These are phyloP conservation scores for Tolypocladium endophyticum DNA, from an alignment of 2,329 filamentous ascomycete genomes.

Conservation along the genomic window DNA sequence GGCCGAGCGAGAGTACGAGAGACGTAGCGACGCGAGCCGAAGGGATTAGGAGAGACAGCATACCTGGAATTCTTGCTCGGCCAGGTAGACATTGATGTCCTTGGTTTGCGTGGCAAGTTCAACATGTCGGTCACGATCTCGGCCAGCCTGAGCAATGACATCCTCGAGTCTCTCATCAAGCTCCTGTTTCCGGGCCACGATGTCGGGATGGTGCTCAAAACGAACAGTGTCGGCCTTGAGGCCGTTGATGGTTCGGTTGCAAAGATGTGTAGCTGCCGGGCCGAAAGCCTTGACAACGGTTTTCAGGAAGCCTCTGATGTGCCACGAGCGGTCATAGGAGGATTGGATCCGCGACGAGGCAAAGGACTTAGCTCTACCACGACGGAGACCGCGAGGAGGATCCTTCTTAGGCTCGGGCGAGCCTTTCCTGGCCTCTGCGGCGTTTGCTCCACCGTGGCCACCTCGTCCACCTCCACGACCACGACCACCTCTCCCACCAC, in stretches of 20 bases:
- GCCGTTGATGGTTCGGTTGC: constrained; percentile 46
- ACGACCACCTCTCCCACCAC: not conserved
- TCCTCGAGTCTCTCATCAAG: constrained; percentile 14
- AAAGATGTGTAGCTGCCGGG: constrained; percentile 54
- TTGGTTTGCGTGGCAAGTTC: not conserved
- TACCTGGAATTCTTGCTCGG: not conserved
- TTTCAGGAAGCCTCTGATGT: constrained; percentile 56
- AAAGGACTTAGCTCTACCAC: constrained; percentile 46
- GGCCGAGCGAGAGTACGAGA: not conserved
- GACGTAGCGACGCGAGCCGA: not conserved
- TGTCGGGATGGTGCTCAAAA: not conserved
- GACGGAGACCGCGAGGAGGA: constrained; percentile 28
- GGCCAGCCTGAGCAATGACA: not conserved
- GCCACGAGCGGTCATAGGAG: constrained; percentile 52
- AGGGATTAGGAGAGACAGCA: not conserved
- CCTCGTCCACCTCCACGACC: not conserved
- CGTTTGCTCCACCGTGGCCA: not conserved
- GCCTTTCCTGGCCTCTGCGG: not conserved
- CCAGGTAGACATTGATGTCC: not conserved
- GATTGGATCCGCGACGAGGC: constrained; percentile 43
- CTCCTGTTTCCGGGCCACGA: constrained; percentile 9
- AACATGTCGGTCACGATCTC: not conserved
- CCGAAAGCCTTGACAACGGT: constrained; percentile 52
- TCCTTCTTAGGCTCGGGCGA: constrained; percentile 10
- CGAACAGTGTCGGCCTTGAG: constrained; percentile 40